Conservation (phyloP, 2,329 filamentous ascomycete genomes). For the Fusarium goolgardi region DNA sequence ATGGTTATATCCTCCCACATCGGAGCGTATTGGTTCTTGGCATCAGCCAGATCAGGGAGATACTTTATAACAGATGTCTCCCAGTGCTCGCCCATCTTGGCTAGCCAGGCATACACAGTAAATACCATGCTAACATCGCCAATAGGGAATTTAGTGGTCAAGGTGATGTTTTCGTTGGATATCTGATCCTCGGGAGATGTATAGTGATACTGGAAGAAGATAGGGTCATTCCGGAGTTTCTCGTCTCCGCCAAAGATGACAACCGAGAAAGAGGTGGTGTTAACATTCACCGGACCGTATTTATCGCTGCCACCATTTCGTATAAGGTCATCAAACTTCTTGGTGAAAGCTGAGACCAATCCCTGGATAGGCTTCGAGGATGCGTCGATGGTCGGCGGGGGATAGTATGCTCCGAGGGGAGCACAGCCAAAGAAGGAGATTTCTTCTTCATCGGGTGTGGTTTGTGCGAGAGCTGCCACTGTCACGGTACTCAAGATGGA, state of each 20-base stretch:
- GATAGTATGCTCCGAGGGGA: conserved; percentile 40
- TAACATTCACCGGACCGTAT: conserved; percentile 29
- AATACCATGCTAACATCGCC: conserved; percentile 50
- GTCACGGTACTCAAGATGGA: not conserved
- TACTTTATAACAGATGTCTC: conserved; percentile 46
- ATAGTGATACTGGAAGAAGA: conserved; percentile 43
- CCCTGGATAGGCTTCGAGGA: not conserved
- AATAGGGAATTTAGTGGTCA: conserved; percentile 44
- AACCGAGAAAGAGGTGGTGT: conserved; percentile 40
- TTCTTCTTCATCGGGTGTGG: not conserved
- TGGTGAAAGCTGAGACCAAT: conserved; percentile 11
- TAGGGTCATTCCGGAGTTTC: conserved; percentile 6
- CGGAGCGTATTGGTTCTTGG: not conserved
- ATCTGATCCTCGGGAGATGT: conserved; percentile 29
- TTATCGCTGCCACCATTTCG: conserved; percentile 29
- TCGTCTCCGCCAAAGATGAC: conserved; percentile 34
- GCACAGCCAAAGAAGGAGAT: conserved; percentile 37
- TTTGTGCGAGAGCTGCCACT: not conserved
- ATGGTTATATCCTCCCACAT: conserved; percentile 38
- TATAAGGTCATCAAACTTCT: conserved; percentile 31
- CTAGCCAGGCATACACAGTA: conserved; percentile 51
- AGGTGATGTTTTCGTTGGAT: conserved; percentile 30
- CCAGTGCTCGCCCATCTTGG: conserved; percentile 47
- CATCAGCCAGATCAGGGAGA: conserved; percentile 43
- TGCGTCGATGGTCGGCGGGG: conserved; percentile 27